Percentiles rank a stretch among this genome's conserved stretches.
phyloP scores from a whole-genome alignment of 805 yeast genomes.

The Saccharomycopsis vini region DNA sequence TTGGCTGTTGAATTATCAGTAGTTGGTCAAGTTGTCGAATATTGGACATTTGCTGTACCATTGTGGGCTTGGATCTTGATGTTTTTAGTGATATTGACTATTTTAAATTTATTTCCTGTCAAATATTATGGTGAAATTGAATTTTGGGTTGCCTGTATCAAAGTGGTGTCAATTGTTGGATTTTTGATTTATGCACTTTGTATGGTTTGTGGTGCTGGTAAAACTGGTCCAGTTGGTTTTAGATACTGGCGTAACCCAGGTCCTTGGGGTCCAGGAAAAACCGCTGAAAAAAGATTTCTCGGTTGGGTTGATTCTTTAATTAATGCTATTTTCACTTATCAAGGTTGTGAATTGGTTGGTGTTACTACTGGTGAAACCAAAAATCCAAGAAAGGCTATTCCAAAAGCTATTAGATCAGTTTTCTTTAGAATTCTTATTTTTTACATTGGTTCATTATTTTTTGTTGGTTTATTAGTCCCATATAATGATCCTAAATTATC shows the following conservation, averaged over 20 bases:
- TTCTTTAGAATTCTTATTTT: constrained; percentile 53
- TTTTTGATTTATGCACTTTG: constrained; percentile 44
- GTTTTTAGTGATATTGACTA: constrained; percentile 38
- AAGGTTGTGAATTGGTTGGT: constrained; percentile 52
- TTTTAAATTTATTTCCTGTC: constrained; percentile 44
- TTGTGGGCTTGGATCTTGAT: constrained; percentile 55
- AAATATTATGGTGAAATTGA: constrained; percentile 48
- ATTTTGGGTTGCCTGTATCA: constrained; percentile 46
- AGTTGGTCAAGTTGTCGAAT: constrained; percentile 44
- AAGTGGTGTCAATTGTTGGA: constrained; percentile 47
- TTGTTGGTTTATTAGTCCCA: constrained; percentile 59
- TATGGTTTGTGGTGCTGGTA: constrained; percentile 50
- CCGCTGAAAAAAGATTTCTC: constrained; percentile 37
- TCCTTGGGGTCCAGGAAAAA: constrained; percentile 54
- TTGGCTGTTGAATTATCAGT: constrained; percentile 54
- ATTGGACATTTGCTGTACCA: constrained; percentile 48
- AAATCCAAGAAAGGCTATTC: constrained; percentile 61
- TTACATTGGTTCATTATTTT: constrained; percentile 51
- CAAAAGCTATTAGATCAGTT: constrained; percentile 58
- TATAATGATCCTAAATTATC: constrained; percentile 43
- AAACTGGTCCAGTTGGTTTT: constrained; percentile 51
- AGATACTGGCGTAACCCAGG: constrained; percentile 62
- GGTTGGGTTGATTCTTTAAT: constrained; percentile 46
- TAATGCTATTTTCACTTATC: constrained; percentile 50
- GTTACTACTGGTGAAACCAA: constrained; percentile 53